Base-by-base conservation (phyloP, 352 stramenopile species). In the Blastocystis sp. region DNA sequence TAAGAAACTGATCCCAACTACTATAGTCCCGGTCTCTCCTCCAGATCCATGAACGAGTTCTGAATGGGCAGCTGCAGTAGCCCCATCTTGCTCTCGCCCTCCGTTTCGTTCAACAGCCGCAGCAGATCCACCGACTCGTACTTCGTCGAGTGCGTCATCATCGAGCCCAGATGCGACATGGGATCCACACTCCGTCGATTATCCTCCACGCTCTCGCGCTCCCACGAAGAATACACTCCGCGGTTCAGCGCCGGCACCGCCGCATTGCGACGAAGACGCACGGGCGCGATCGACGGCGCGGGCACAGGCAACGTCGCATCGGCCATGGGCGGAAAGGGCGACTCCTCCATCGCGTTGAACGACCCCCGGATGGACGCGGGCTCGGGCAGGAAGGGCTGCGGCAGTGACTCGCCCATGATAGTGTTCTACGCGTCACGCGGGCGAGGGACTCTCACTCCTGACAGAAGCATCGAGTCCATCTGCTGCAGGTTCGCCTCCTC, bases 191-290 rank as follows among this genome's bases (percentile, higher is more conserved):
- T 74, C 23, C 41, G n/a, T 4, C 61, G n/a, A 34, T 23, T 67
- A 10, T 23, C n/a, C 34, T 48, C 69, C 23, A 23, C 28, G 28
- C 19, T 0, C 9, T 79, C 69, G 19, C 48, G 21, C 14, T 79
- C 69, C 69, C 69, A 79, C 69, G 69, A 79, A 5, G 69, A 62
- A 62, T 79, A 79, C 28, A 79, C 69, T 64, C 69, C 69, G 11
- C 45, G 69, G 41, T 79, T 79, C 34, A 79, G 53, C 21, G 69
- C 28, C 21, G 17, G 17, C 21, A 79, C 38, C 14, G 34, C 17
- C n/a, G 48, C 69, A 9, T 79, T 79, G 34, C 34, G 9, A 9
- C 69, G 69, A 21, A 79, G 69, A 21, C 53, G 43, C 7, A 79
- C 69, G 0, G 69, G 69, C 17, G 69, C 17, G 62, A 79, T 79